Evolutionary conservation across 1,284 basidiomycete species (phyloP), one percentile per base, ranked within the genome.

Genomic region (Marasmius oreades): DNA sequence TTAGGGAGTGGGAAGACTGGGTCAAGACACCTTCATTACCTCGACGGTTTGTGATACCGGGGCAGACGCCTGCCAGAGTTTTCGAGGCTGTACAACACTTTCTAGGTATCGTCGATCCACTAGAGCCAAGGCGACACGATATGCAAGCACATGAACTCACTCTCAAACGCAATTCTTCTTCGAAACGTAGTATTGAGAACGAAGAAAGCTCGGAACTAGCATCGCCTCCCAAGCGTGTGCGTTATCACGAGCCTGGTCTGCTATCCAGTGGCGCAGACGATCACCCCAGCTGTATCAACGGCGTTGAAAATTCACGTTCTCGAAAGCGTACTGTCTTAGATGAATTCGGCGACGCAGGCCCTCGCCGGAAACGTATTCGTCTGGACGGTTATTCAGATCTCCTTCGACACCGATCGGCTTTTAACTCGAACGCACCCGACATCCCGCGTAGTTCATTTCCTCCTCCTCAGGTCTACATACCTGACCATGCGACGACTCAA

Each of bases 1-100:
- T 24, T 12, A 45, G 53, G 37, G 58, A 59, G 42, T 59, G 55
- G 52, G n/a, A 51, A 8, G 51, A 55, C 46, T 59, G 58, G 58
- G 33, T 54, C n/a, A 47, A 23, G 24, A 33, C 42, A 10, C 47
- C 39, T 8, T 26, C 33, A 2, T 20, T n/a, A 24, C 58, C 58
- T 11, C 45, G 43, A 5, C 23, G 55, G 4, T 59, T 56, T 44
- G 22, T 55, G n/a, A 55, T 59, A 20, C 58, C 58, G 20, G 52
- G 55, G 12, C 58, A 59, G 37, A 37, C n/a, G 16, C 54, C 26
- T 14, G 23, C 7, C 4, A 20, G 14, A 8, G 43, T 54, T 8
- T 47, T 46, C 16, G 50, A 51, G 36, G 53, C 46, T 5, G 31
- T 58, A 33, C 50, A 46, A 14, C 20, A 16, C 8, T 55, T 54